These are phyloP conservation scores for Leucocoprinus leucothites DNA, from an alignment of 768 basidiomycete genomes.

Conservation along the genomic window DNA sequence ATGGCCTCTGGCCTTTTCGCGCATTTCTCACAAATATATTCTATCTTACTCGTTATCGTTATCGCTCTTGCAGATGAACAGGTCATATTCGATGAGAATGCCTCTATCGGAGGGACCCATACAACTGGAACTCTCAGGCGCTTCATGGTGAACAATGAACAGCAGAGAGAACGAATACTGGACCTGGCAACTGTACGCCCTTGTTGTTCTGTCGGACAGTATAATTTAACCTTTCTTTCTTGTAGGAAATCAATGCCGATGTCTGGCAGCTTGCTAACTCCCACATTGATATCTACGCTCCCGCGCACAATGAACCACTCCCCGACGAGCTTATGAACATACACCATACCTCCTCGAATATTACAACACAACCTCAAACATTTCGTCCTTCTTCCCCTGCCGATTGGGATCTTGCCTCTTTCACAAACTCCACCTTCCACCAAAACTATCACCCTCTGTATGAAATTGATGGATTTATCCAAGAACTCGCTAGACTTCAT, in stretches of 20 bases:
- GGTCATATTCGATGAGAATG: background rate
- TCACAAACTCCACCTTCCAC: slow-evolving; percentile 38
- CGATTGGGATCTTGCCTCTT: slow-evolving; percentile 32
- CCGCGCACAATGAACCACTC: slow-evolving; percentile 19
- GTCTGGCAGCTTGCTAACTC: slow-evolving; percentile 47
- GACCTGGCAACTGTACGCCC: slow-evolving; percentile 8
- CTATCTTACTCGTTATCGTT: background rate
- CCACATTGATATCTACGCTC: slow-evolving; percentile 50
- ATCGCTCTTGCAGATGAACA: background rate
- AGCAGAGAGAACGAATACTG: slow-evolving; percentile 4
- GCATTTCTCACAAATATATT: background rate
- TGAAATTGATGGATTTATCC: slow-evolving; percentile 51
- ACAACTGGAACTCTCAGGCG: slow-evolving; percentile 11
- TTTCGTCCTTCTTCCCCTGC: background rate
- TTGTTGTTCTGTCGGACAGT: background rate
- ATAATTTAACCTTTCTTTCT: background rate
- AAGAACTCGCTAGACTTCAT: slow-evolving; percentile 39
- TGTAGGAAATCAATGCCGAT: slow-evolving; percentile 43
- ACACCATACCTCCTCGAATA: slow-evolving; percentile 20
- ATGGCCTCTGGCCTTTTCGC: background rate
- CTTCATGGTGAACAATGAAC: slow-evolving; percentile 4
- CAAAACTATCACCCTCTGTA: slow-evolving; percentile 51
- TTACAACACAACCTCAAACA: slow-evolving; percentile 6
- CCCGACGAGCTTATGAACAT: slow-evolving; percentile 21
- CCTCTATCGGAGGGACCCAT: background rate